Evolutionary conservation across 2,329 filamentous ascomycete species (phyloP).

Genomic region (Aureobasidium uvarum): DNA sequence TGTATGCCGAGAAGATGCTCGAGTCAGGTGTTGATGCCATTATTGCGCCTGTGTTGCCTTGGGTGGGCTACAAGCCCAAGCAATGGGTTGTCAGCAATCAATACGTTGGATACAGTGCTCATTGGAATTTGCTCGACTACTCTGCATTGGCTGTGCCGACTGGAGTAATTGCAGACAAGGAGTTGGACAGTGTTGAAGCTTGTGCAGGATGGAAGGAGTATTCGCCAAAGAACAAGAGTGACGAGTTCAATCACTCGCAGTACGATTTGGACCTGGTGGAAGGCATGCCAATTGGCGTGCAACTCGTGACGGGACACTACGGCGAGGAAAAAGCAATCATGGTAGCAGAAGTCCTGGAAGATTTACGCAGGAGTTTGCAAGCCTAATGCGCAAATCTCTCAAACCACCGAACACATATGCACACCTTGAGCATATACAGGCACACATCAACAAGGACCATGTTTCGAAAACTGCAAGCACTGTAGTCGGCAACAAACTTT

Average conservation of each 20-base stretch:
- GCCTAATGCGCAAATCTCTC: not conserved
- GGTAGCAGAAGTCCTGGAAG: constrained; percentile 1
- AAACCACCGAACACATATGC: not conserved
- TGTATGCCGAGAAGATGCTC: constrained; percentile 16
- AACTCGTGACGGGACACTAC: constrained; percentile 10
- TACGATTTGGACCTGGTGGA: constrained; percentile 16
- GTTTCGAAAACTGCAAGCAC: not conserved
- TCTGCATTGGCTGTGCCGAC: constrained; percentile 46
- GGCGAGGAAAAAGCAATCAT: constrained; percentile 18
- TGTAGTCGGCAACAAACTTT: not conserved
- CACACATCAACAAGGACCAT: not conserved
- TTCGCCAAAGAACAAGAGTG: constrained; percentile 16
- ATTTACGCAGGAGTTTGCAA: not conserved
- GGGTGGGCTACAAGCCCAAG: constrained; percentile 49
- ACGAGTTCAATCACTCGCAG: constrained; percentile 12
- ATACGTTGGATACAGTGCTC: constrained; percentile 64
- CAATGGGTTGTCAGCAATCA: constrained; percentile 49
- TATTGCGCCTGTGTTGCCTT: constrained; percentile 59
- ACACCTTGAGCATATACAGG: too few species aligned
- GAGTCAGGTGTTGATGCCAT: constrained; percentile 60
- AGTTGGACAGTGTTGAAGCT: constrained; percentile 2
- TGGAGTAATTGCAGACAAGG: constrained; percentile 5
- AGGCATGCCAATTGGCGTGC: constrained; percentile 5
- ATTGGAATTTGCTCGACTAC: constrained; percentile 42
- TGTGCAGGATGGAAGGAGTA: constrained; percentile 6